Conservation (phyloP, 2,329 filamentous ascomycete genomes). For the Neofusicoccum umdonicola region DNA sequence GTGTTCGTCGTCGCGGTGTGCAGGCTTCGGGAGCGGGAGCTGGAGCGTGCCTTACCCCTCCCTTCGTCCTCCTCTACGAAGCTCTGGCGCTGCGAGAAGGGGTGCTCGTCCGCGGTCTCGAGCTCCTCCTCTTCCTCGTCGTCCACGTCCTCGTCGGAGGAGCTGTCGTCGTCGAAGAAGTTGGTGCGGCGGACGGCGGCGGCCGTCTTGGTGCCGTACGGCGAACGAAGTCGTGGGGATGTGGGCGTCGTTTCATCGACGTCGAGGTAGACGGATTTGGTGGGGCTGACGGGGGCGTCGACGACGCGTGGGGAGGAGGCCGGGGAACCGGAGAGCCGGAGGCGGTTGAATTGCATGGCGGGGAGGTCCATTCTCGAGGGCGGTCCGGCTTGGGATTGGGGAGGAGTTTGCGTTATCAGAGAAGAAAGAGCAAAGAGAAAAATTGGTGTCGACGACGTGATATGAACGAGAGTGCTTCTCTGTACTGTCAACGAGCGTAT, state of each 20-base stretch:
- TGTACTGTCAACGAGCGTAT: background rate
- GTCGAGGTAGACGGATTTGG: conserved; percentile 33
- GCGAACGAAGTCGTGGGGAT: background rate
- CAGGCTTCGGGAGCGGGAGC: background rate
- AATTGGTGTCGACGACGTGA: background rate
- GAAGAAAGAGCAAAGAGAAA: background rate
- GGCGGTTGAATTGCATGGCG: background rate
- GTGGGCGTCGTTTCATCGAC: conserved; percentile 23
- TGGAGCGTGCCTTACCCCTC: background rate
- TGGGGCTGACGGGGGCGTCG: conserved; percentile 30
- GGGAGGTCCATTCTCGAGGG: background rate
- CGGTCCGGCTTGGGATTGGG: too few species aligned
- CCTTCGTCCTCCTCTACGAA: background rate
- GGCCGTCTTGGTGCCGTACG: conserved; percentile 10
- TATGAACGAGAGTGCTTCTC: background rate
- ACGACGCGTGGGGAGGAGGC: conserved; percentile 30
- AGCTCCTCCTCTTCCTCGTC: background rate
- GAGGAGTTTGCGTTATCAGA: too few species aligned
- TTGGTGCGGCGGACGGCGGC: conserved; percentile 29
- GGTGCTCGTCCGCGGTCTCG: conserved; percentile 1
- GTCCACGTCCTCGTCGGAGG: conserved; percentile 14
- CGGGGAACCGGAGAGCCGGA: conserved; percentile 19
- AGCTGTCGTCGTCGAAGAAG: conserved; percentile 34
- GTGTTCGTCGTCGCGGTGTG: background rate
- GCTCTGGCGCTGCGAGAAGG: conserved; percentile 5